Conservation (phyloP, 2,329 filamentous ascomycete species). For the Ophiostoma sp. region DNA sequence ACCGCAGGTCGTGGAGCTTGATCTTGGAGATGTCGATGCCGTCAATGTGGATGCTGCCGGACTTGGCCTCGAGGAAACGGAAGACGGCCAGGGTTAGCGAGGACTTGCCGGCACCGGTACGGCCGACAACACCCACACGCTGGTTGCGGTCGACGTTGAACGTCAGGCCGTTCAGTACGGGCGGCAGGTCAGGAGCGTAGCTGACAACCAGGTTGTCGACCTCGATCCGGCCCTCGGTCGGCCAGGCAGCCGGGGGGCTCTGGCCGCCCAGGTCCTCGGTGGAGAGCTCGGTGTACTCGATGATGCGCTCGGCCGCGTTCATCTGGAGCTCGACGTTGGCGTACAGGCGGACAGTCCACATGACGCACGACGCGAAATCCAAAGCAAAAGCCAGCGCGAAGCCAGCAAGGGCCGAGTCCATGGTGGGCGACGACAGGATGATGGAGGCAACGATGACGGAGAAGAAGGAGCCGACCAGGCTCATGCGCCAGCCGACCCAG, state of each 20-base stretch:
- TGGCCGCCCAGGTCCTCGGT: constrained; percentile 60
- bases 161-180: constrained; percentile 63
- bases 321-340: constrained; percentile 69
- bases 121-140: constrained; percentile 68
- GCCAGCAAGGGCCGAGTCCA: constrained; percentile 66
- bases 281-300: constrained; percentile 65
- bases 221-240: constrained; percentile 65
- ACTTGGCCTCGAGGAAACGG: constrained; percentile 65
- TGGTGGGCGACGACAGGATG: constrained; percentile 54
- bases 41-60: constrained; percentile 64
- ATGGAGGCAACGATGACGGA: constrained; percentile 58
- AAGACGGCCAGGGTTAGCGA: constrained; percentile 70
- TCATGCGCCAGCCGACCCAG: constrained; percentile 71
- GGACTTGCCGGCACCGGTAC: constrained; percentile 73
- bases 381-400: constrained; percentile 71
- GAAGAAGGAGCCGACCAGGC: constrained; percentile 63
- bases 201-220: constrained; percentile 65
- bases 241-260: constrained; percentile 66
- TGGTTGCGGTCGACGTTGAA: constrained; percentile 63
- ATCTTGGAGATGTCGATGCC: constrained; percentile 69
- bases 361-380: constrained; percentile 59
- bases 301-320: constrained; percentile 70
- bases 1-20: constrained; percentile 62
- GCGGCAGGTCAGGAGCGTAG: constrained; percentile 65
- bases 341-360: constrained; percentile 63